These are phyloP conservation scores for Geranium incanum DNA, from an alignment of 441 rosid genomes.

Conservation along the genomic window DNA sequence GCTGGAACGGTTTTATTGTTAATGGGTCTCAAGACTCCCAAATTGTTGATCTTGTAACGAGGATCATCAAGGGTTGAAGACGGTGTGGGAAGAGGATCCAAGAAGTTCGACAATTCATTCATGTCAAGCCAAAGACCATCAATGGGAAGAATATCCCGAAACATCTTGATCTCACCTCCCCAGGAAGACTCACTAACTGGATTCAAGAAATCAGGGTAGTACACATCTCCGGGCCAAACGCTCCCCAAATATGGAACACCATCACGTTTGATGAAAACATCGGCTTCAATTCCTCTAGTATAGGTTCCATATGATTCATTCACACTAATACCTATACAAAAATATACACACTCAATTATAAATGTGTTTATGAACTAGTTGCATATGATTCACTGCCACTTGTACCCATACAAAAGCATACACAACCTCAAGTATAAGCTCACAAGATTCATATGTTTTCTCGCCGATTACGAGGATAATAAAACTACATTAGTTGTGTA, in stretches of 20 bases:
- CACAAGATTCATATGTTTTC: too few relatives aligned
- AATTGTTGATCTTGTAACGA: constrained; percentile 22
- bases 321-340: constrained; percentile 21
- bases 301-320: constrained; percentile 18
- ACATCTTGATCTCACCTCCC: constrained; percentile 15
- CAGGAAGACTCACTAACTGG: constrained; percentile 13
- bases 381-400: too few relatives aligned
- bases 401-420: too few relatives aligned
- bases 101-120: constrained; percentile 21
- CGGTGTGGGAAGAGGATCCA: constrained; percentile 14
- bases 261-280: constrained; percentile 18
- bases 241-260: constrained; percentile 20
- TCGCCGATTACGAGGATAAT: too few relatives aligned
- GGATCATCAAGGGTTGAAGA: constrained; percentile 18
- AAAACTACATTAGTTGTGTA: too few relatives aligned
- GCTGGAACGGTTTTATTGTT: constrained; percentile 18
- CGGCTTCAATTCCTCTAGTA: constrained; percentile 17
- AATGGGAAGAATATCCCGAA: constrained; percentile 13
- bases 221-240: constrained; percentile 21
- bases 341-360: too few relatives aligned
- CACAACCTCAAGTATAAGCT: too few relatives aligned
- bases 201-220: constrained; percentile 22
- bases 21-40: constrained; percentile 15
- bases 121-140: constrained; percentile 27
- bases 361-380: too few relatives aligned